Evolutionary conservation across 2,329 filamentous ascomycete species (phyloP).

Genomic region (Talaromyces verruculosus): DNA sequence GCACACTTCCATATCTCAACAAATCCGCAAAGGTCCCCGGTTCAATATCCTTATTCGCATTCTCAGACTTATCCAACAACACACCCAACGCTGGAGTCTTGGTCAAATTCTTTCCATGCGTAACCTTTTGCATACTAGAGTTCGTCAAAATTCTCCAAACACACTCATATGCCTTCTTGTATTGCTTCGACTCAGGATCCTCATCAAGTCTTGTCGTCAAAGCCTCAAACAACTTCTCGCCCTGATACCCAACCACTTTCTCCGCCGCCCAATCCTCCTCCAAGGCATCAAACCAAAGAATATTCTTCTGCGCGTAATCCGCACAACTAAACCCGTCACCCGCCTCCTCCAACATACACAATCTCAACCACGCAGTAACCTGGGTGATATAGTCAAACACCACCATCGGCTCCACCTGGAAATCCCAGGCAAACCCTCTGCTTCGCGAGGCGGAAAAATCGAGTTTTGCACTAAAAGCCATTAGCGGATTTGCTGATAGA

Average conservation of each 20-base stretch:
- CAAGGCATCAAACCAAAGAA: conserved; percentile 30
- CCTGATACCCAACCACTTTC: conserved; percentile 30
- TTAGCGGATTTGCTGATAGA: conserved; percentile 30
- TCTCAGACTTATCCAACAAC: conserved; percentile 31
- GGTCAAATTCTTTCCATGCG: conserved; percentile 32
- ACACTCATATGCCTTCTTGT: conserved; percentile 31
- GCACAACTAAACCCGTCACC: conserved; percentile 34
- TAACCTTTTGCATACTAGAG: conserved; percentile 31
- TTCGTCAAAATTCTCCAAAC: conserved; percentile 29
- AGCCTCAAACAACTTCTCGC: conserved; percentile 29
- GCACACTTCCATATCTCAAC: conserved; percentile 32
- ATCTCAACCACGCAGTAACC: conserved; percentile 40
- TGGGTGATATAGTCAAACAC: conserved; percentile 42
- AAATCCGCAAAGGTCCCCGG: conserved; percentile 34
- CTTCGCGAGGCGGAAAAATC: conserved; percentile 14
- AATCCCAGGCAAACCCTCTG: conserved; percentile 19
- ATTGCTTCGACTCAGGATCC: conserved; percentile 29
- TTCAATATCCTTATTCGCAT: conserved; percentile 28
- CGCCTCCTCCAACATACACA: conserved; percentile 34
- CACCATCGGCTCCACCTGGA: conserved; percentile 26
- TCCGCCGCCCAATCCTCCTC: conserved; percentile 28
- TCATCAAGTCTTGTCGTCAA: conserved; percentile 29
- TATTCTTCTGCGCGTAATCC: conserved; percentile 32
- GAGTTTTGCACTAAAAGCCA: conserved; percentile 17
- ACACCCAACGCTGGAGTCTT: conserved; percentile 26